These are phyloP conservation scores for Protomyces pachydermus DNA, from an alignment of 1,139 yeast genomes.

Conservation along the genomic window DNA sequence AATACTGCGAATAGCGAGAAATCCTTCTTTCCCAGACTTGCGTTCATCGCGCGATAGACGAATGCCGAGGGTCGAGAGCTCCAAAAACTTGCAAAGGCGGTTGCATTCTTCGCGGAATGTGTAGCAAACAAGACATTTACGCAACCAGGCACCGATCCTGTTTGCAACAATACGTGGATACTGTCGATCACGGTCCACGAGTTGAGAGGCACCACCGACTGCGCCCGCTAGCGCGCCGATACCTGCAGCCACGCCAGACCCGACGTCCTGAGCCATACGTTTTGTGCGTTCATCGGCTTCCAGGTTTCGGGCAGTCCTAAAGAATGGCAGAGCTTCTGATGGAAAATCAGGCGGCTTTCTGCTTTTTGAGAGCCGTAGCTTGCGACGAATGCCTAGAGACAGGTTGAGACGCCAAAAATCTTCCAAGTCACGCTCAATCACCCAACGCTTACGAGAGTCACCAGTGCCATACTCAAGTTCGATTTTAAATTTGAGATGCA, in stretches of 20 bases:
- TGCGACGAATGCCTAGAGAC: slow-evolving; percentile 53
- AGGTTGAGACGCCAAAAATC: slow-evolving; percentile 47
- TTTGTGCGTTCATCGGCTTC: slow-evolving; percentile 15
- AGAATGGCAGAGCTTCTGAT: slow-evolving; percentile 33
- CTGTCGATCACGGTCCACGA: slow-evolving; percentile 1
- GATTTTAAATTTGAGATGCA: slow-evolving; percentile 47
- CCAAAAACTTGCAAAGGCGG: slow-evolving; percentile 76
- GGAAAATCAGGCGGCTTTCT: slow-evolving; percentile 39
- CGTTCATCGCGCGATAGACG: slow-evolving; percentile 77
- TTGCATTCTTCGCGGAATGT: slow-evolving; percentile 77
- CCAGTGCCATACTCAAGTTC: slow-evolving; percentile 90
- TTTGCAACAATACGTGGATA: slow-evolving; percentile 29
- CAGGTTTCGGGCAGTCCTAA: slow-evolving; percentile 33
- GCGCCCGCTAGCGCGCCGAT: slow-evolving; percentile 19
- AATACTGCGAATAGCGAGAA: slow-evolving; percentile 68
- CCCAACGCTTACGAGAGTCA: slow-evolving; percentile 72
- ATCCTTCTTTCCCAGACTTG: slow-evolving; percentile 84
- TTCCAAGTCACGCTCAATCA: slow-evolving; percentile 63
- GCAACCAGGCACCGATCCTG: slow-evolving; percentile 58
- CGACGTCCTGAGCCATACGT: slow-evolving; percentile 10
- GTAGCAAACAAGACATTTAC: slow-evolving; percentile 54
- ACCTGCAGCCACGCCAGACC: slow-evolving; percentile 26
- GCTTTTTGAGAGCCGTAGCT: slow-evolving; percentile 52
- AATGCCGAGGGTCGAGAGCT: slow-evolving; percentile 81
- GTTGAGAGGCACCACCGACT: slow-evolving; percentile 21